phyloP scores from a whole-genome alignment of 768 basidiomycete species.

The Rubroboletus satanas region DNA sequence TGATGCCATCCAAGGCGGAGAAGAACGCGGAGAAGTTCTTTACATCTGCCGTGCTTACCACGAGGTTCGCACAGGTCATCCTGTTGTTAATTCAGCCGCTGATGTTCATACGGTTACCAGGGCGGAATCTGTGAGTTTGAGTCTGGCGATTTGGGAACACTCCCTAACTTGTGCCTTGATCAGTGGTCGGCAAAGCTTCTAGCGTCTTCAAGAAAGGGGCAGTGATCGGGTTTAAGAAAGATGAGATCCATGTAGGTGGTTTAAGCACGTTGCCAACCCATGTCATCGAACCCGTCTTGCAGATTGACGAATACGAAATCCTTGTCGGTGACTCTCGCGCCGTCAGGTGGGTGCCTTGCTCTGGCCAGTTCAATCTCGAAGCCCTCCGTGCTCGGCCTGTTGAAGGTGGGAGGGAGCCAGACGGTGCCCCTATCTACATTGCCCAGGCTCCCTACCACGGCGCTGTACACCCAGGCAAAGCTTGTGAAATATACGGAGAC shows the following conservation, averaged over 20 bases:
- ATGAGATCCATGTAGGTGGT: constrained; percentile 54
- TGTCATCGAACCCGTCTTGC: not conserved
- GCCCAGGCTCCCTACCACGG: constrained; percentile 53
- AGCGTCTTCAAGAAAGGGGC: constrained; percentile 55
- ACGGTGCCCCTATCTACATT: constrained; percentile 59
- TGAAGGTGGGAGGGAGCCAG: constrained; percentile 62
- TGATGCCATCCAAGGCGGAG: constrained; percentile 54
- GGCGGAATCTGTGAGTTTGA: constrained; percentile 48
- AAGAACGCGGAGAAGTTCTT: constrained; percentile 47
- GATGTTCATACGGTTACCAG: constrained; percentile 30
- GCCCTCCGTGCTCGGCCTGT: constrained; percentile 50
- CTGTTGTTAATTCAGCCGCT: not conserved
- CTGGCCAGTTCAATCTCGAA: constrained; percentile 43
- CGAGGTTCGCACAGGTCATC: constrained; percentile 40
- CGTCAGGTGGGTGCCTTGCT: constrained; percentile 53
- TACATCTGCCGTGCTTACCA: constrained; percentile 59
- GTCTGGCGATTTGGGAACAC: not conserved
- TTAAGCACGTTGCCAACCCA: not conserved
- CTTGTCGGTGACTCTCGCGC: constrained; percentile 60
- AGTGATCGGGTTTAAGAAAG: constrained; percentile 56
- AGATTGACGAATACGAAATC: constrained; percentile 64
- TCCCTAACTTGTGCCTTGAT: constrained; percentile 1
- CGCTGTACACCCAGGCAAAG: constrained; percentile 62
- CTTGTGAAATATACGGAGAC: constrained; percentile 44
- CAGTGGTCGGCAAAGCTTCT: constrained; percentile 69